Evolutionary conservation across 2,329 filamentous ascomycete species (phyloP), one percentile per base, ranked within the genome.

Genomic region (Huntiella savannae): DNA sequence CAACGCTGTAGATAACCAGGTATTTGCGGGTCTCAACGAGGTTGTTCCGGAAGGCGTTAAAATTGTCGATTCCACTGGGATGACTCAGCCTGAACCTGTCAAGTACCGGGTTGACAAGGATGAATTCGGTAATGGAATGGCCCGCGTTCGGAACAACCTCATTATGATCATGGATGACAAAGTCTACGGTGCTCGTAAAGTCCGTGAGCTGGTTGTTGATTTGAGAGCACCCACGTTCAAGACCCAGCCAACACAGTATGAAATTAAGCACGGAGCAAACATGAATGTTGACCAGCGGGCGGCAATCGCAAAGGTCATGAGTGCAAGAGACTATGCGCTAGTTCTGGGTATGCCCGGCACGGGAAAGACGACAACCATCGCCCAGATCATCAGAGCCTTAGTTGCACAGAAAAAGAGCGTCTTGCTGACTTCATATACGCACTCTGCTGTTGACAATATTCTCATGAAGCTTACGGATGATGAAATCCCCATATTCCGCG

Each of bases 301-400:
- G 49, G 91, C 91, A 0, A 86, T 98, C 45, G 74, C 85, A 54
- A 96, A 95, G 61, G 88, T 98, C 35, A 92, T 98, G 81, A 85
- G 81, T 55, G 88, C 91, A 3, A 75, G 82, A 54, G 87, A 98
- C 63, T 98, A 96, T 60, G 88, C 91, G 5, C 69, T 98, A n/a
- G 87, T 98, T 10, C 73, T 98, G 15, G 91, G 91, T 22, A 98
- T 98, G 91, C 91, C 91, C 1, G 91, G 91, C 5, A 98, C 91
- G 0, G 91, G 91, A 49, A 98, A 98, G 62, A 98, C 91, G 2
- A 98, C 91, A 0, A 98, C 91, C 0, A 96, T 98, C 56, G 86
- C 88, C 4, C 87, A 96, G 58, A 95, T 98, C 54, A 96, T 98
- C 55, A 79, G 84, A 39, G 84, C 88, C 1, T 68, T 98, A 28